phyloP scores from a whole-genome alignment of 768 basidiomycete genomes.

The Phlegmacium glaucopus region DNA sequence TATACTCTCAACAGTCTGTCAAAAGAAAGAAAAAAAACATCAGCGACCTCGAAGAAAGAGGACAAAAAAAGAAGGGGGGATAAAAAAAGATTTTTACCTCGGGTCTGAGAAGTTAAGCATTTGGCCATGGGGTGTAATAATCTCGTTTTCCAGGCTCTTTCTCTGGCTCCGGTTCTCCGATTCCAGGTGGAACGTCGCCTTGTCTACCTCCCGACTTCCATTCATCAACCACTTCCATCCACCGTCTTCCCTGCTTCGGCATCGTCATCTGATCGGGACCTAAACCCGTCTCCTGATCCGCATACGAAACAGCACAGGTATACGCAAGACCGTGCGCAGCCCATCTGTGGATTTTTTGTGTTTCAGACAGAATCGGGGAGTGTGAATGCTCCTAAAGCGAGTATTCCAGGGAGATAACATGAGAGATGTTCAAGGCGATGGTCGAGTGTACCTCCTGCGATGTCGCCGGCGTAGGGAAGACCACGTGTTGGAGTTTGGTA shows the following conservation, averaged over 20 bases:
- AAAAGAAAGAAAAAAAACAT: slow-evolving; percentile 1
- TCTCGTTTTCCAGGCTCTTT: slow-evolving; percentile 38
- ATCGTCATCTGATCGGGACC: slow-evolving; percentile 57
- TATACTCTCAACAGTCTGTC: slow-evolving; percentile 74
- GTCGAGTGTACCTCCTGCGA: slow-evolving; percentile 26
- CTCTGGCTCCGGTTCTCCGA: slow-evolving; percentile 30
- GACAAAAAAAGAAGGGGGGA: no score
- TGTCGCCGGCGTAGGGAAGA: slow-evolving; percentile 64
- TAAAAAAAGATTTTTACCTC: slow-evolving; percentile 45
- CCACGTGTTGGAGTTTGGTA: slow-evolving; percentile 53
- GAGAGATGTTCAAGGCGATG: slow-evolving; percentile 63
- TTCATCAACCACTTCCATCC: slow-evolving; percentile 42
- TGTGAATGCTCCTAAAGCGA: slow-evolving; percentile 58
- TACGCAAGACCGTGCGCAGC: slow-evolving; percentile 70
- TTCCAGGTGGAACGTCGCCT: slow-evolving; percentile 40
- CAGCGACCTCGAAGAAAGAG: neutral
- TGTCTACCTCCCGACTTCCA: slow-evolving; percentile 43
- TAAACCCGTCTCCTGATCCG: slow-evolving; percentile 61
- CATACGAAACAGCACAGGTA: slow-evolving; percentile 65
- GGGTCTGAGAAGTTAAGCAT: slow-evolving; percentile 58
- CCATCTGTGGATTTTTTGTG: slow-evolving; percentile 56
- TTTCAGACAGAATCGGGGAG: slow-evolving; percentile 30
- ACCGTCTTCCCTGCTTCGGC: slow-evolving; percentile 29
- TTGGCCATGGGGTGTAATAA: slow-evolving; percentile 34
- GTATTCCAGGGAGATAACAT: slow-evolving; percentile 65